Evolutionary conservation across 2,329 filamentous ascomycete species (phyloP).

Genomic region (Tolypocladium sp.): DNA sequence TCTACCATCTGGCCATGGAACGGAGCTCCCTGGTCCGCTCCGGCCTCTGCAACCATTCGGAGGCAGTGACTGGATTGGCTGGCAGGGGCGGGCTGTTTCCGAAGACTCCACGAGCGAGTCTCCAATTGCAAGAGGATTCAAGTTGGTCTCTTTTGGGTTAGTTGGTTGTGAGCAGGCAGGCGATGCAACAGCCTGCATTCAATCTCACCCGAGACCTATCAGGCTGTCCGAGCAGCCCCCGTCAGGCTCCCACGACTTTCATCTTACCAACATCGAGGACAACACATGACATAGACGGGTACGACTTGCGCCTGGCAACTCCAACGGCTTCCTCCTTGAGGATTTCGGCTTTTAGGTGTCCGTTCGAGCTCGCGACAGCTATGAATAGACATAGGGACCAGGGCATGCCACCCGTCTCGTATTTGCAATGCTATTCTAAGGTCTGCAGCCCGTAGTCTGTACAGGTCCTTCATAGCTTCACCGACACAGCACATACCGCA

Average conservation of each 20-base stretch:
- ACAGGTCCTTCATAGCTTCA: no score
- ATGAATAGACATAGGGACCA: neutral
- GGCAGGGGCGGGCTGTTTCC: neutral
- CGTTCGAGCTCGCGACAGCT: neutral
- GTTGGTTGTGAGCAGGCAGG: neutral
- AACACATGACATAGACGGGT: neutral
- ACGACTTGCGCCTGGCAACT: neutral
- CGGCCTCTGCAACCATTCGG: neutral
- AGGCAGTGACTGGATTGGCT: neutral
- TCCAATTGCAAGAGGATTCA: neutral
- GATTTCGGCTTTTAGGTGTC: neutral
- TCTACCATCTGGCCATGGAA: neutral
- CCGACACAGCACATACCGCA: neutral
- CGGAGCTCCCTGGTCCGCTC: neutral
- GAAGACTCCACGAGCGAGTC: neutral
- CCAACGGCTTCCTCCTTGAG: neutral
- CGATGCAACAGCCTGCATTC: neutral
- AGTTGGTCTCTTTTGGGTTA: neutral
- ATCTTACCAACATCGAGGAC: neutral
- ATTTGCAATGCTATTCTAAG: neutral
- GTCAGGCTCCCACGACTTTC: neutral
- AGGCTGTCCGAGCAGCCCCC: neutral
- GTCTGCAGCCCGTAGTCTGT: no score
- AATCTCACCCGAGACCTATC: neutral
- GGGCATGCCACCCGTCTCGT: neutral